Percentiles rank a stretch among this genome's conserved stretches.
Evolutionary conservation across 2,329 filamentous ascomycete species (phyloP).

Genomic region (Canariomyces notabilis): DNA sequence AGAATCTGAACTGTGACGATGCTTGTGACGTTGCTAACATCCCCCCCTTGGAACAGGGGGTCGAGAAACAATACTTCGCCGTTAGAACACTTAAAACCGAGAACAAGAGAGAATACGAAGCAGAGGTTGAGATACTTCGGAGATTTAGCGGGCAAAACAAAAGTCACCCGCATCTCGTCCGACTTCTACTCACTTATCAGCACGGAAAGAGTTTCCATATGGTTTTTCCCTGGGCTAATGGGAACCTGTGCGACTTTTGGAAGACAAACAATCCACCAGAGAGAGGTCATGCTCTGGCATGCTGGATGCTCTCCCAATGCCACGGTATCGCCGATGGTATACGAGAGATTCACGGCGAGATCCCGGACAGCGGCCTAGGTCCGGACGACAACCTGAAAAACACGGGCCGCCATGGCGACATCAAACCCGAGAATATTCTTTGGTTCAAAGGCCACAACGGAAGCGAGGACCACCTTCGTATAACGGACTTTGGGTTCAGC

Average conservation of each 20-base stretch:
- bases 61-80: background rate
- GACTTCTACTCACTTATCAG: background rate
- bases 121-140: background rate
- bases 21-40: no score
- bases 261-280: background rate
- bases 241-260: background rate
- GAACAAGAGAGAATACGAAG: background rate
- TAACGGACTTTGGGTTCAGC: background rate
- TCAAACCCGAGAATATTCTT: background rate
- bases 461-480: background rate
- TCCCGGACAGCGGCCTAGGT: no score
- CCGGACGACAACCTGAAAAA: no score
- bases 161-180: background rate
- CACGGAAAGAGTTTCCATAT: background rate
- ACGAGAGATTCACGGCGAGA: background rate
- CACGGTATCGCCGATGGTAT: background rate
- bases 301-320: background rate
- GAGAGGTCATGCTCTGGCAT: background rate
- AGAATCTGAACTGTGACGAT: no score
- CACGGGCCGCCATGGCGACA: background rate
- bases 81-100: background rate
- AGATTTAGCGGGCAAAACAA: background rate
- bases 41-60: background rate
- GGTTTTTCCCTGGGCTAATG: background rate
- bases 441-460: background rate